Conservation (phyloP, 805 yeast species). For the Pichia pseudocactophila region DNA sequence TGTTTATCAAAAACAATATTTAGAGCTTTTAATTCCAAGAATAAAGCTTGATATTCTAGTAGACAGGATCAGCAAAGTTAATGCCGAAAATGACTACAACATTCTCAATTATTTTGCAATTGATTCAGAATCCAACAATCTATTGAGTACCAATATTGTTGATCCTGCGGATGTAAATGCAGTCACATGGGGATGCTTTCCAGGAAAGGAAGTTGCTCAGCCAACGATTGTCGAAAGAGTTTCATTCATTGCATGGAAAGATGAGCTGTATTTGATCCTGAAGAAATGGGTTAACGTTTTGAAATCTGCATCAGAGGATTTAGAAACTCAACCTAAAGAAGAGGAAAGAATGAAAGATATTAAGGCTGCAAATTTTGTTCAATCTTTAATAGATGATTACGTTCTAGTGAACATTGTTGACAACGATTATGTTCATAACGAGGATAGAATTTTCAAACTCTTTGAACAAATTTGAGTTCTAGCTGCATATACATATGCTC, state of each 20-base stretch:
- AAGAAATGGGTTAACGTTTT: slow-evolving; percentile 53
- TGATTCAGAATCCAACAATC: slow-evolving; percentile 19
- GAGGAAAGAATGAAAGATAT: slow-evolving; percentile 11
- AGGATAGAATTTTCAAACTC: slow-evolving; percentile 48
- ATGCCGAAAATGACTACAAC: slow-evolving; percentile 34
- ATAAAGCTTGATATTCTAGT: slow-evolving; percentile 30
- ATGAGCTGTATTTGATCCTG: slow-evolving; percentile 79
- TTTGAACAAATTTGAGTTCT: slow-evolving; percentile 29
- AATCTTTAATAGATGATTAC: slow-evolving; percentile 45
- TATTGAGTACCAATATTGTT: slow-evolving; percentile 43
- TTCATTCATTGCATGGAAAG: slow-evolving; percentile 95
- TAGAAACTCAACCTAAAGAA: slow-evolving; percentile 20
- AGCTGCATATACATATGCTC: background rate
- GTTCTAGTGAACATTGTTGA: slow-evolving; percentile 83
- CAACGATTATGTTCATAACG: slow-evolving; percentile 54
- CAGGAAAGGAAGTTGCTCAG: slow-evolving; percentile 88
- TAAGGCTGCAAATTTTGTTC: slow-evolving; percentile 33
- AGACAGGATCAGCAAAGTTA: slow-evolving; percentile 36
- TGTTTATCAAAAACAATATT: slow-evolving; percentile 89
- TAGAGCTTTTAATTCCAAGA: slow-evolving; percentile 75
- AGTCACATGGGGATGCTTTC: slow-evolving; percentile 98
- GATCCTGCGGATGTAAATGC: slow-evolving; percentile 74
- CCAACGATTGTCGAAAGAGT: slow-evolving; percentile 92
- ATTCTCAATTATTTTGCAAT: slow-evolving; percentile 75
- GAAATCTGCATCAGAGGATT: slow-evolving; percentile 24